Evolutionary conservation across 805 yeast species (phyloP), one percentile per base, ranked within the genome.

Genomic region (Candida wancherniae): DNA sequence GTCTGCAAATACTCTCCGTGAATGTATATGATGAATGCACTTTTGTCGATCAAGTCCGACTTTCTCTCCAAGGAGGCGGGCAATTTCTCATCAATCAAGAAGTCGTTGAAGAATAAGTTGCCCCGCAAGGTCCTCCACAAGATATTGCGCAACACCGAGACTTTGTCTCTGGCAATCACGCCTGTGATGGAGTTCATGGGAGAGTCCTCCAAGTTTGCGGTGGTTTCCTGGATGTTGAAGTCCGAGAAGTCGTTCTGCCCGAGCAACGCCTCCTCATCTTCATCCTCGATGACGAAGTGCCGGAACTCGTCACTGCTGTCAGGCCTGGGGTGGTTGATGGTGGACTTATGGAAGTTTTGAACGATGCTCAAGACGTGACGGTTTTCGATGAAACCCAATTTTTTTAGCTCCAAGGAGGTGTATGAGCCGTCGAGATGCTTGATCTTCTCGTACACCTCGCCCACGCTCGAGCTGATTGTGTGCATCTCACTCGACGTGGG

Each of bases 41-140:
- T 61, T 30, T 63, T 64, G 15, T 50, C 53, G 24, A 54, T 48
- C 19, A 46, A 34, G 19, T 44, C 50, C 9, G 44, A 28, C 22
- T 45, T 42, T 16, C 51, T 51, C 4, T 44, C 49, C 7, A 31
- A 20, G 7, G 37, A 31, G 4, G 36, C 36, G 11, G 42, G 42
- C 23, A 42, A 33, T 13, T 16, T 20, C 27, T 39, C 47, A 9
- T 41, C 43, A 11, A 65, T 58, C 4, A 61, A 60, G n/a, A 54
- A 46, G 33, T 63, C 70, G 39, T 58, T 56, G 40, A 65, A 63
- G 37, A 43, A 63, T 27, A 64, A 49, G 42, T 65, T 65, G 14
- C 71, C 71, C 34, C 69, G 45, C 20, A 62, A 49, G 1, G 68
- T 57, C 40, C 71, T 53, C 70, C 70, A 65, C 24, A 65, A 45